Base-by-base conservation (phyloP, 1,139 yeast genomes). In the Saccharomyces hybrid region DNA sequence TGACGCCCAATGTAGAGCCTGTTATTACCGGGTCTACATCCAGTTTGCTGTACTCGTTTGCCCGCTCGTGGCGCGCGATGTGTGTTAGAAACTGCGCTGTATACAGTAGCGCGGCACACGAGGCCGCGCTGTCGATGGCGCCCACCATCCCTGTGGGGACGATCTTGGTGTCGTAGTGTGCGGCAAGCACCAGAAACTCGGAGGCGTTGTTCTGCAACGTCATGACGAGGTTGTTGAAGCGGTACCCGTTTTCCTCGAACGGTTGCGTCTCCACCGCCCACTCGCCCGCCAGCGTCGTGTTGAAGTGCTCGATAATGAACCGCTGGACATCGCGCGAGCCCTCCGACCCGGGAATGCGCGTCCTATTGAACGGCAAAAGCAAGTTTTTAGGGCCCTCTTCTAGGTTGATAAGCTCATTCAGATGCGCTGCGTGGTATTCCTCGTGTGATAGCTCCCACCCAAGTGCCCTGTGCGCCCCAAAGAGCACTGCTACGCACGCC, bases 121-220 rank as follows among this genome's bases (percentile, higher is more conserved):
- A 79, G 1, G 75, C 81, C 2, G 83, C 83, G 56, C 82, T 77
- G 63, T 81, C 86, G 46, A 74, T 78, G 2, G 84, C 86, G 2
- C 86, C 86, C 46, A 80, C 68, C 53, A 81, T 80, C 2, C 83
- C 84, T n/a, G 69, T 69, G 1, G 83, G 82, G 6, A 65, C 64
- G 6, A 70, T 56, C 58, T 78, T 73, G 2, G 83, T 75, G 63
- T 81, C 86, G 58, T 79, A 81, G 61, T 81, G 86, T 0, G 82
- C 85, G 2, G 79, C 79, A 4, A 79, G 59, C 0, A 78, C 73
- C 25, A 79, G 59, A 44, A 74, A 68, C n/a, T 30, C 26, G 26
- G 38, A 7, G 11, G 49, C 28, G 9, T 47, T 47, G 16, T 51
- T 50, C 9, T 63, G 58, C 41, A 68, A 55, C 6, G 74, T 70